Base-by-base conservation (phyloP, 2,329 filamentous ascomycete species). In the Aureobasidium sp. region DNA sequence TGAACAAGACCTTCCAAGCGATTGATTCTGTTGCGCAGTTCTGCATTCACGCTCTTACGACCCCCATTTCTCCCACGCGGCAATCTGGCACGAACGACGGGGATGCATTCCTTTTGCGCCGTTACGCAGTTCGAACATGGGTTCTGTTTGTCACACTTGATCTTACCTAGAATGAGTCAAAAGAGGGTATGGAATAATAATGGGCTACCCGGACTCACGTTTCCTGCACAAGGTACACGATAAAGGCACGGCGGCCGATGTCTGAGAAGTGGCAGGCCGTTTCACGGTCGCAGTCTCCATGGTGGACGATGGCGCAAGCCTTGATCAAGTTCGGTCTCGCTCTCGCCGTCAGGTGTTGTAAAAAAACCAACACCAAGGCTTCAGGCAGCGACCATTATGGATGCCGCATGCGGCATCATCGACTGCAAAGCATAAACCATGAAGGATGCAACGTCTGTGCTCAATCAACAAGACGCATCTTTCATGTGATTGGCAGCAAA, bases 121-220 rank as follows among this genome's bases (percentile, higher is more conserved):
- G 42, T 25, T 8, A 49, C 45, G 21, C 60, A 61, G 10, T 53
- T 53, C 8, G 60, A 60, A 40, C 51, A 58, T 19, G 61, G 61
- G 3, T 46, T 35, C 17, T 49, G 43, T 25, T 63, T 60, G 21
- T 63, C 61, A 31, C 61, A 63, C 27, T 60, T 60, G 37, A 63
- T 60, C 25, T 60, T 60, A 31, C 59, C 51, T 31, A 37, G 40
- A 23, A 27, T n/a, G 1, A 6, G 17, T 53, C 29, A 53, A 27
- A 51, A 8, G 9, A 27, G 21, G 13, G 9, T 19, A 25, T 40
- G 31, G 27, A 29, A 29, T 15, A 40, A n/a, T 3, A 7, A 31
- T 23, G 29, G 13, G n/a, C 13, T 9, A 8, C 17, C 40, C 15
- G 3, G 35, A 40, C 49, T 53, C 49, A 53, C 49, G 49, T 38